Base-by-base conservation (phyloP, 228 moss, liverwort and hornwort species). In the Sphagnum fallax region DNA sequence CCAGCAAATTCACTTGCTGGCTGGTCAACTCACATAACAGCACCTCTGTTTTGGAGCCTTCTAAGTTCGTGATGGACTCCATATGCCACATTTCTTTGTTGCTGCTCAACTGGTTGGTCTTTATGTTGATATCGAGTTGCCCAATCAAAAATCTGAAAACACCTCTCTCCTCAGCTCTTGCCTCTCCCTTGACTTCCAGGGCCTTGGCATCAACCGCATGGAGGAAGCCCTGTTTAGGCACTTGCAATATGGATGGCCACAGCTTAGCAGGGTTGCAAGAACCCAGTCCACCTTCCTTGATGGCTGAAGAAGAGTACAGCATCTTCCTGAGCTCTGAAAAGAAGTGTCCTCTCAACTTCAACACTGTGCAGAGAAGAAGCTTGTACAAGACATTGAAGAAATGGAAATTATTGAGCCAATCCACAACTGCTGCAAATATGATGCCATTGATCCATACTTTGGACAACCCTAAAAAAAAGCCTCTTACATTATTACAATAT, bases 1-100 rank as follows among this genome's bases (percentile, higher is more conserved):
- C 63, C 47, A 63, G 10, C 10, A 63, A 9, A 63, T 63, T 63
- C 63, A 63, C 63, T 63, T 63, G 63, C 47, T 32, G 63, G 63
- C 63, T 63, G 16, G 8, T 63, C 7, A 16, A 5, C 47, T 63
- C 63, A 16, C 47, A 16, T 32, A 63, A 63, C 10, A 63, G 63
- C 10, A 63, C 47, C 18, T 63, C 63, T 5, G 63, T 63, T 9
- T 32, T 6, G 32, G 16, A 15, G 10, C 47, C 47, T 47, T 16
- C 7, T 16, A 60, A 0, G 63, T 63, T 63, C 47, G 63, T 63
- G 16, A 63, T 63, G 4, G 63, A 63, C 63, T 63, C 63, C 47
- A 63, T 10, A 63, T 63, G 63, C 63, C 63, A 63, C 47, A 63
- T 16, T 32, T 16, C 47, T 47, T 15, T 15, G 47, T 63, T 10